A percentile compares a stretch with the other conserved stretches of the same genome.
phyloP scores from a whole-genome alignment of 176 grass and related monocot species.

The Ensete ventricosum region DNA sequence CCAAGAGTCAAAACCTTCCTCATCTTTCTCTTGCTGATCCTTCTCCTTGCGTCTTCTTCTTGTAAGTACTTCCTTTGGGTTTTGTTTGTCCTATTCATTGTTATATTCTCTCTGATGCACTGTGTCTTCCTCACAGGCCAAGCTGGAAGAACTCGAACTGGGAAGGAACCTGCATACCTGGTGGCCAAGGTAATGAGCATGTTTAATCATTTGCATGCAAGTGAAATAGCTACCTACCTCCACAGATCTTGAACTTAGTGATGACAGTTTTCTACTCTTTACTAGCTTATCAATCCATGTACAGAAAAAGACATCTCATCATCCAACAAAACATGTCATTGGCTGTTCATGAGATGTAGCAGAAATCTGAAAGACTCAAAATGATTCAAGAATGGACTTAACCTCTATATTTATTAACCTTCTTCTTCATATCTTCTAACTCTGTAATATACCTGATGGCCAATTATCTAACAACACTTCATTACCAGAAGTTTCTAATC shows the following conservation, averaged over 20 bases:
- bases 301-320: not conserved
- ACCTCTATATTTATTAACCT: too few relatives aligned
- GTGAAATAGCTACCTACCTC: not conserved
- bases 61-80: constrained; percentile 18
- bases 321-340: not conserved
- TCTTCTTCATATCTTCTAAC: too few relatives aligned
- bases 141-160: constrained; percentile 16
- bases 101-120: not conserved
- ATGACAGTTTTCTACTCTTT: not conserved
- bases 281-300: not conserved
- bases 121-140: constrained; percentile 26
- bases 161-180: constrained; percentile 17
- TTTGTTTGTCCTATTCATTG: constrained; percentile 7
- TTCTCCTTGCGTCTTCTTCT: constrained; percentile 39
- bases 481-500: not conserved
- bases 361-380: not conserved
- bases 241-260: not conserved
- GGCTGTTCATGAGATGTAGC: not conserved
- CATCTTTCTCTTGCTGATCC: constrained; percentile 31
- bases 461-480: too few relatives aligned
- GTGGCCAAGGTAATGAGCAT: constrained; percentile 29
- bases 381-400: not conserved
- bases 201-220: not conserved
- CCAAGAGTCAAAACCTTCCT: constrained; percentile 31
- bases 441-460: too few relatives aligned